Conservation (phyloP, 164 flowering plant species). For the Vitis riparia region DNA sequence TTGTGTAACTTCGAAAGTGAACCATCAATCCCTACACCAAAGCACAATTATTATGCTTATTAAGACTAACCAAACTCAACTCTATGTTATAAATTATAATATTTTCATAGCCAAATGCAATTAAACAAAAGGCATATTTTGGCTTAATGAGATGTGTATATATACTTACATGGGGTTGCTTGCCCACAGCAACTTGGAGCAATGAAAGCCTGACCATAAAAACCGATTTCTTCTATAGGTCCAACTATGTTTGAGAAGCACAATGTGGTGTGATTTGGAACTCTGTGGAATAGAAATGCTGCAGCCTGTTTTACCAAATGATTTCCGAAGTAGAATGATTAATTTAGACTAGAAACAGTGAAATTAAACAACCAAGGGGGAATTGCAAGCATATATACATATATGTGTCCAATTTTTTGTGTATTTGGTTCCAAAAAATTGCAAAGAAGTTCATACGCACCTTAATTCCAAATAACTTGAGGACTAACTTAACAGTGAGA, state of each 20-base stretch:
- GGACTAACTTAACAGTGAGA: neutral
- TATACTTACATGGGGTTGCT: conserved; percentile 10
- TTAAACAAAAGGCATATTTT: too few species aligned
- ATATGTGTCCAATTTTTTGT: too few species aligned
- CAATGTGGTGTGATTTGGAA: conserved; percentile 6
- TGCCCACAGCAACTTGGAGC: conserved; percentile 16
- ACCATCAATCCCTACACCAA: conserved; percentile 28
- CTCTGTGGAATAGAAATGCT: neutral
- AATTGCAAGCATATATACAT: too few species aligned
- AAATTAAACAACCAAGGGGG: neutral
- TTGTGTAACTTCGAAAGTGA: conserved; percentile 28
- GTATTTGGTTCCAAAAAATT: too few species aligned
- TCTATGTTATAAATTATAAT: too few species aligned
- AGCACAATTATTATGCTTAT: too few species aligned
- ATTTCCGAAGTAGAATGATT: too few species aligned
- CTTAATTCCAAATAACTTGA: conserved; percentile 13
- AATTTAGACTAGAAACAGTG: too few species aligned
- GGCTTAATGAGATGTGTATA: too few species aligned
- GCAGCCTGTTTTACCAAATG: too few species aligned
- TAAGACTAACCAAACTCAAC: too few species aligned
- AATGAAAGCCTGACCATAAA: conserved; percentile 8
- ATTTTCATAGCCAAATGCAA: neutral
- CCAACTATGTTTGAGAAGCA: conserved; percentile 15
- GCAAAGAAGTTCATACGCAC: conserved; percentile 21
- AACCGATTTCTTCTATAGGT: conserved; percentile 16